These are phyloP conservation scores for Metschnikowia sp. DNA, from an alignment of 805 yeast species.

Conservation along the genomic window DNA sequence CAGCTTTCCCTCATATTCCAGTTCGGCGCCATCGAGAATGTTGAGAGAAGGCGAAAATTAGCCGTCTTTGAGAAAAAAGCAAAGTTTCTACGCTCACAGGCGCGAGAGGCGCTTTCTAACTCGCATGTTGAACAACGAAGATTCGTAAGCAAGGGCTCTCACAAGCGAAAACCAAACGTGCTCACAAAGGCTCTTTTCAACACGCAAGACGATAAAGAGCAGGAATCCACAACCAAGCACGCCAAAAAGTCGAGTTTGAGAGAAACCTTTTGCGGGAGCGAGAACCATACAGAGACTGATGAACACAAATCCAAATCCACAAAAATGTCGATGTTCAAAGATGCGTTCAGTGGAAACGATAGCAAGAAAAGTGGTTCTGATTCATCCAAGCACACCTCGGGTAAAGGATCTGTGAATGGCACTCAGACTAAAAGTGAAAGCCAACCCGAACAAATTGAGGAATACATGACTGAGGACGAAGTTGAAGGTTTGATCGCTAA, in stretches of 20 bases:
- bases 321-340: neutral
- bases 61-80: slow-evolving; percentile 34
- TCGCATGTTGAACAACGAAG: slow-evolving; percentile 5
- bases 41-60: slow-evolving; percentile 50
- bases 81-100: slow-evolving; percentile 13
- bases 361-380: neutral
- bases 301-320: neutral
- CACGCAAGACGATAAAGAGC: neutral
- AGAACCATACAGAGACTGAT: neutral
- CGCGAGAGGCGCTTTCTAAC: slow-evolving; percentile 7
- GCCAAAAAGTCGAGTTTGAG: neutral
- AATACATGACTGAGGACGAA: slow-evolving; percentile 18
- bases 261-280: neutral
- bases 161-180: slow-evolving; percentile 1
- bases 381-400: no score
- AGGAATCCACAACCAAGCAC: neutral
- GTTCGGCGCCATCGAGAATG: slow-evolving; percentile 66
- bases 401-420: no score
- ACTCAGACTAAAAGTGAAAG: no score
- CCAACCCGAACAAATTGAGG: no score
- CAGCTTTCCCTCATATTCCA: slow-evolving; percentile 63
- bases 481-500: slow-evolving; percentile 24
- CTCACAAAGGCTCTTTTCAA: slow-evolving; percentile 8
- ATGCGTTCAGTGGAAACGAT: neutral
- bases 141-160: neutral